Conservation (phyloP, 139 green algal species). For the Gonium pectorale region DNA sequence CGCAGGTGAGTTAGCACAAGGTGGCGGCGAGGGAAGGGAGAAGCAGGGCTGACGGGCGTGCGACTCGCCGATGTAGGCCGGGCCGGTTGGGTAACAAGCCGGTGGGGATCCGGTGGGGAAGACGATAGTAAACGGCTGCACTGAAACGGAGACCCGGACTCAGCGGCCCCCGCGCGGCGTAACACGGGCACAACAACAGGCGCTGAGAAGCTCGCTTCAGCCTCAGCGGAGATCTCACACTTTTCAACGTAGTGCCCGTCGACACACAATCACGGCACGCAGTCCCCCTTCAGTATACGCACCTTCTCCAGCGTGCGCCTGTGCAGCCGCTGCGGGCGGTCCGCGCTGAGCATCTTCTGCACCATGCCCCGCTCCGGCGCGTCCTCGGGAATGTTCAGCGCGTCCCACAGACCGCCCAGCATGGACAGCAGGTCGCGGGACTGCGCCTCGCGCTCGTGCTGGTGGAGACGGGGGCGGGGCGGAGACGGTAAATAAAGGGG, state of each 20-base stretch:
- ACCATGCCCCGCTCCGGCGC: conserved; percentile 46
- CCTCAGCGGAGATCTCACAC: background rate
- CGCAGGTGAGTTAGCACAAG: too few relatives aligned
- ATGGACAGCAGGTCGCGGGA: conserved; percentile 51
- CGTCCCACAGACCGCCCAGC: conserved; percentile 59
- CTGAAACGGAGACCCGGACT: too few relatives aligned
- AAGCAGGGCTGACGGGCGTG: too few relatives aligned
- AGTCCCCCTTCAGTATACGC: background rate
- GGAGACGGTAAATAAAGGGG: too few relatives aligned
- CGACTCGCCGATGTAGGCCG: too few relatives aligned
- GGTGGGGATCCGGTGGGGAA: too few relatives aligned
- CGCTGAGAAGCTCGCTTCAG: too few relatives aligned
- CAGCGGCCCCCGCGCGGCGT: too few relatives aligned
- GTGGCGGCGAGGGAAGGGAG: too few relatives aligned
- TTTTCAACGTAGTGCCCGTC: background rate
- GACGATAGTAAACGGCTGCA: too few relatives aligned
- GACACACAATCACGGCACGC: background rate
- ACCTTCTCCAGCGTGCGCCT: conserved; percentile 57
- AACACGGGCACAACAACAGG: too few relatives aligned
- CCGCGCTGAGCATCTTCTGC: conserved; percentile 29
- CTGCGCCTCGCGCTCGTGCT: conserved; percentile 54
- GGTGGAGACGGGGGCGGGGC: background rate
- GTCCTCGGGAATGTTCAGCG: conserved; percentile 41
- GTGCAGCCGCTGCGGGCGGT: conserved; percentile 54
- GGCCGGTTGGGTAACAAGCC: too few relatives aligned